Evolutionary conservation across 192 early-diverging fungal species (phyloP).

Genomic region (Umbelopsis ramanniana): DNA sequence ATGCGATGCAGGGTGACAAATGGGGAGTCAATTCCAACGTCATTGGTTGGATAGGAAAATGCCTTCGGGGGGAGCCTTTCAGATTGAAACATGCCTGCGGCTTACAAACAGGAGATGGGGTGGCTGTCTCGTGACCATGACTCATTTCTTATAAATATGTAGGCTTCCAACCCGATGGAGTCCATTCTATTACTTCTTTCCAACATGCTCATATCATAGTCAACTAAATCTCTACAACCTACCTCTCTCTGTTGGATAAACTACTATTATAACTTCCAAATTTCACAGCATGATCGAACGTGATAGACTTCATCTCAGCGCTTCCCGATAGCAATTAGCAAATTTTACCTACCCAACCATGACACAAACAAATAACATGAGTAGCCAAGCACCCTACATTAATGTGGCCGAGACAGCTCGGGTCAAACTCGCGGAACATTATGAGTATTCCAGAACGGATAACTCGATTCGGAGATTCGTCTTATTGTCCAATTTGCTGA

Average conservation of each 20-base stretch:
- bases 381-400: not conserved
- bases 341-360: not conserved
- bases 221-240: not conserved
- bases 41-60: too few species aligned
- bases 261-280: not conserved
- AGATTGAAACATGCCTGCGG: too few species aligned
- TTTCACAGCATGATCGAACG: not conserved
- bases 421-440: slow-evolving; percentile 27
- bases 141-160: not conserved
- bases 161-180: not conserved
- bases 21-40: too few species aligned
- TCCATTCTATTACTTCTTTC: not conserved
- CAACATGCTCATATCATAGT: slow-evolving; percentile 15
- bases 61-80: too few species aligned
- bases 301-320: not conserved
- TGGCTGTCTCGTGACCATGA: not conserved
- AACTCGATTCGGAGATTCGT: slow-evolving; percentile 27
- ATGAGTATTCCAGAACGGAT: slow-evolving; percentile 29
- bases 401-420: slow-evolving; percentile 18
- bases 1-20: too few species aligned
- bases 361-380: not conserved
- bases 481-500: slow-evolving; percentile 23
- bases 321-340: not conserved
- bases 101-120: too few species aligned
- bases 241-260: slow-evolving; percentile 5